Percentiles rank a stretch among this genome's conserved stretches.
Conservation (phyloP, 129 eudicot species). For the Pittosporum tobira region DNA sequence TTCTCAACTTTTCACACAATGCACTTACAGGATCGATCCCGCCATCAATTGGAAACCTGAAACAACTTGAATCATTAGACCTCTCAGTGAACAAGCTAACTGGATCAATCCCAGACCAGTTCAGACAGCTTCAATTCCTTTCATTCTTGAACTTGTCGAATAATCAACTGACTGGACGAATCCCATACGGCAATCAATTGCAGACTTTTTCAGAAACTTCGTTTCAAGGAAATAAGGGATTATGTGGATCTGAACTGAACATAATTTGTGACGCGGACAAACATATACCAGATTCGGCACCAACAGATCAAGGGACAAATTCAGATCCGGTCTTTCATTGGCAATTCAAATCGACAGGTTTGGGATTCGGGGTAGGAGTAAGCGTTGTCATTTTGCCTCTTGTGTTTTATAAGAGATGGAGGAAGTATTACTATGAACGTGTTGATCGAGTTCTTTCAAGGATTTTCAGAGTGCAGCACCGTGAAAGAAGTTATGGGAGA, state of each 20-base stretch:
- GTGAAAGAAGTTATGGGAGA: not conserved
- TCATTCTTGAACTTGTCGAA: constrained; percentile 24
- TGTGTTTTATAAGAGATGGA: constrained; percentile 10
- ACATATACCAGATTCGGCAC: not conserved
- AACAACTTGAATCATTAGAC: constrained; percentile 20
- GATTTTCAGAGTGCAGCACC: not conserved
- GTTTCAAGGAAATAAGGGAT: constrained; percentile 5
- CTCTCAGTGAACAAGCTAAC: constrained; percentile 20
- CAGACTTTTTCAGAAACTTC: not conserved
- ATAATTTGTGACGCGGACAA: not conserved
- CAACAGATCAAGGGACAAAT: not conserved
- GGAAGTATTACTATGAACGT: constrained; percentile 11
- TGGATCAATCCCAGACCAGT: constrained; percentile 15
- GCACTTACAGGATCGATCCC: constrained; percentile 24
- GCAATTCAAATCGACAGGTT: constrained; percentile 50
- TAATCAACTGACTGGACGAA: constrained; percentile 23
- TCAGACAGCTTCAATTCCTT: constrained; percentile 14
- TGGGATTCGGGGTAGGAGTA: constrained; percentile 64
- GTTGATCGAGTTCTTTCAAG: constrained; percentile 6
- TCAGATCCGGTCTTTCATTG: constrained; percentile 19
- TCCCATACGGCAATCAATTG: constrained; percentile 6
- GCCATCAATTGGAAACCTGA: constrained; percentile 17
- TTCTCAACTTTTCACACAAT: constrained; percentile 33
- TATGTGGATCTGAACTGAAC: constrained; percentile 1
- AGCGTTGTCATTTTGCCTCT: too few species aligned